Evolutionary conservation across 768 basidiomycete species (phyloP).

Genomic region (Tulasnella sp.): DNA sequence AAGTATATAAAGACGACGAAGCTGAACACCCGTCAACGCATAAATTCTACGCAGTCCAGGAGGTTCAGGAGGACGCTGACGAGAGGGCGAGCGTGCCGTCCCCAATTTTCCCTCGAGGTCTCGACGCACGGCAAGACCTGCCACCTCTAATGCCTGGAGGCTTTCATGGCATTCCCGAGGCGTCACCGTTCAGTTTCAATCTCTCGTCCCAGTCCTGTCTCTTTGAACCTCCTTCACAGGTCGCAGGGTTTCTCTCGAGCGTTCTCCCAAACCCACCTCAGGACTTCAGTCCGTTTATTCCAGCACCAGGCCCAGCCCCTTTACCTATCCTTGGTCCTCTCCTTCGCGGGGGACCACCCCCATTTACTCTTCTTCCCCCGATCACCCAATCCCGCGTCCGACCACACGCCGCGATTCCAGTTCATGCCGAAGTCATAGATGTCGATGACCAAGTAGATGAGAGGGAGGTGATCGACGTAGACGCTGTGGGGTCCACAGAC

Average conservation of each 20-base stretch:
- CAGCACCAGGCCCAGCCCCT: not conserved
- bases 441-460: not conserved
- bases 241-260: not conserved
- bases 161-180: not conserved
- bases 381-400: not conserved
- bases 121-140: not conserved
- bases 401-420: not conserved
- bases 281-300: not conserved
- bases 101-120: not conserved
- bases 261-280: not conserved
- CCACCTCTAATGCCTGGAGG: slow-evolving; percentile 8
- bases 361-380: not conserved
- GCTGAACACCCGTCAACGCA: slow-evolving; percentile 12
- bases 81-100: not conserved
- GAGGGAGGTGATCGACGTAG: slow-evolving; percentile 2
- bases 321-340: not conserved
- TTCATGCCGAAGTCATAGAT: not conserved
- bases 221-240: not conserved
- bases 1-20: slow-evolving; percentile 7
- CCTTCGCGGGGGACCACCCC: not conserved
- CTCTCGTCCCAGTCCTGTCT: not conserved
- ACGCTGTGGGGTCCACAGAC: slow-evolving; percentile 4
- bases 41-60: slow-evolving; percentile 17
- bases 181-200: not conserved
- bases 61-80: not conserved